Conservation (phyloP, 2,329 filamentous ascomycete genomes). For the Ophiocordyceps camponoti-leonardi region DNA sequence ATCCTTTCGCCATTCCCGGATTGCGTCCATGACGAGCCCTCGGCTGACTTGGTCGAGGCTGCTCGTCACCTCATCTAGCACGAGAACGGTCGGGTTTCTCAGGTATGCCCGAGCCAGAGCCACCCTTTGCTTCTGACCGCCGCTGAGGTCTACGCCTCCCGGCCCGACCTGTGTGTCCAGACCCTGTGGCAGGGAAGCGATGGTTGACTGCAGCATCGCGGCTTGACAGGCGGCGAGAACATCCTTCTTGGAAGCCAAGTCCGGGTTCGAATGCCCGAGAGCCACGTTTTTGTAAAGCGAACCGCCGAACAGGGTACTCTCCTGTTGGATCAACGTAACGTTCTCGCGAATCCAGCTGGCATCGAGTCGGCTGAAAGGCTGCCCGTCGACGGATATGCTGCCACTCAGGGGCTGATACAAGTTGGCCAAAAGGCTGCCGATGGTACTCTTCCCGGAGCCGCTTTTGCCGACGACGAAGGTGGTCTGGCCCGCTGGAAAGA, state of each 20-base stretch:
- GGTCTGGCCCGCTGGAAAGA: constrained; percentile 53
- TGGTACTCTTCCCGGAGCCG: constrained; percentile 83
- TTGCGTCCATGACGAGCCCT: constrained; percentile 51
- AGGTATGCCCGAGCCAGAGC: constrained; percentile 65
- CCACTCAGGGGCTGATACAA: constrained; percentile 57
- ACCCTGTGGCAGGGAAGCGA: constrained; percentile 50
- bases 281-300: constrained; percentile 64
- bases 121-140: constrained; percentile 70
- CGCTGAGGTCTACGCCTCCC: constrained; percentile 57
- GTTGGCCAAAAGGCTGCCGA: constrained; percentile 62
- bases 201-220: constrained; percentile 50
- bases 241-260: constrained; percentile 30
- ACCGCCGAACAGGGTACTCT: constrained; percentile 66
- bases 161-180: constrained; percentile 55
- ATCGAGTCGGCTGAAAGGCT: constrained; percentile 43
- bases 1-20: constrained; percentile 58
- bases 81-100: constrained; percentile 60
- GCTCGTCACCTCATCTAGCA: constrained; percentile 80
- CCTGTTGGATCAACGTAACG: constrained; percentile 68
- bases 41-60: constrained; percentile 63
- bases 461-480: constrained; percentile 74
- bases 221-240: constrained; percentile 46
- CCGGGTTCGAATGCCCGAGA: constrained; percentile 41
- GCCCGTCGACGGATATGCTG: constrained; percentile 50
- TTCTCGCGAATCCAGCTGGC: constrained; percentile 59